Percentiles rank a stretch among this genome's conserved stretches.
These are phyloP conservation scores for Boletus vermiculosoides DNA, from an alignment of 768 basidiomycete species.

Conservation along the genomic window DNA sequence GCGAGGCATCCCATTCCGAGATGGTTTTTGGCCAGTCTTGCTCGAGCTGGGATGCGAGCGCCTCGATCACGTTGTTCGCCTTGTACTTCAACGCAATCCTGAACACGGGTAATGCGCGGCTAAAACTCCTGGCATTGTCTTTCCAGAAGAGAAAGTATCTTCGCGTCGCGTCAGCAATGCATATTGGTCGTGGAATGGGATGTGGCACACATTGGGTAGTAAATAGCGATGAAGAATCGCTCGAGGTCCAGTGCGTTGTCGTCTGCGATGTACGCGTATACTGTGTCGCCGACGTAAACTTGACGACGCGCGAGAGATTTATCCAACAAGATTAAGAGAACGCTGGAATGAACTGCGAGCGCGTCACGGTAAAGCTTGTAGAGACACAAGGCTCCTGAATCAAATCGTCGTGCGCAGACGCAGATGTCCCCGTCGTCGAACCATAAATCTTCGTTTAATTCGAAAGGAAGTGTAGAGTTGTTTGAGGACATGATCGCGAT, in stretches of 20 bases:
- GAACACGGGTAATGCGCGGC: neutral
- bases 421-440: constrained; percentile 6
- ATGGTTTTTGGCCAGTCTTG: constrained; percentile 8
- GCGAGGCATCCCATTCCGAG: constrained; percentile 5
- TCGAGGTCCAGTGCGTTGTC: constrained; percentile 7
- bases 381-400: constrained; percentile 3
- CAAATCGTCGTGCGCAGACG: constrained; percentile 6
- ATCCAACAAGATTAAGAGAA: neutral
- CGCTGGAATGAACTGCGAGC: constrained; percentile 1
- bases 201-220: constrained; percentile 2
- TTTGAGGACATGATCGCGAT: neutral
- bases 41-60: constrained; percentile 6
- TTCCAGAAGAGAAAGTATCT: constrained; percentile 8
- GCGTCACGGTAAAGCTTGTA: constrained; percentile 8
- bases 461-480: neutral
- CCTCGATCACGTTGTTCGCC: constrained; percentile 2
- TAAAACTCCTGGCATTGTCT: constrained; percentile 1
- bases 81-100: constrained; percentile 5
- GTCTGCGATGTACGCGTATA: constrained; percentile 1
- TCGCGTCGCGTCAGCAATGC: neutral
- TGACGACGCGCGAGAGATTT: neutral
- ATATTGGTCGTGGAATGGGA: neutral
- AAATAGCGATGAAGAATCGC: constrained; percentile 2
- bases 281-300: neutral
- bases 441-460: constrained; percentile 2